Conservation (phyloP, 1,139 yeast species). For the Kodamaea suecica region DNA sequence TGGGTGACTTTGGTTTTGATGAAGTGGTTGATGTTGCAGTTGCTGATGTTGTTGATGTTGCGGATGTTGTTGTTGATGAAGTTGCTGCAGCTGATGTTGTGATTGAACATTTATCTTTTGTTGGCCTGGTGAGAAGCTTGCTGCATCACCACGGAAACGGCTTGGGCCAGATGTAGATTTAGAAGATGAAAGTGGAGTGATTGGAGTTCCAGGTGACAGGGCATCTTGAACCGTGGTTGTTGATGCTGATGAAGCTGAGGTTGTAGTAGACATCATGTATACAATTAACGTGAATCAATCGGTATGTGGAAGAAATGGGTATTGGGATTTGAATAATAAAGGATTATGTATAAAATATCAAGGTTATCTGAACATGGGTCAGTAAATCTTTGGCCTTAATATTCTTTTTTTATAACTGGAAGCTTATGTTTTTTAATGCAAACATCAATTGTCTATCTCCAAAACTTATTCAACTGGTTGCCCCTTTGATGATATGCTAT, state of each 20-base stretch:
- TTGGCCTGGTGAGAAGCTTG: conserved; percentile 38
- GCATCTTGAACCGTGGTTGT: conserved; percentile 19
- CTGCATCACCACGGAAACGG: conserved; percentile 43
- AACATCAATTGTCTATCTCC: too few relatives aligned
- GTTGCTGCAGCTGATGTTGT: conserved; percentile 13
- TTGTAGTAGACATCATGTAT: conserved; percentile 9
- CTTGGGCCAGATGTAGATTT: conserved; percentile 29
- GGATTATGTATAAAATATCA: too few relatives aligned
- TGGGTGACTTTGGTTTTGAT: conserved; percentile 15
- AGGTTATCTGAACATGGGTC: background rate
- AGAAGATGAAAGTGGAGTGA: conserved; percentile 16
- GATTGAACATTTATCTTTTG: conserved; percentile 14
- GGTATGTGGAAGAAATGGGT: too few relatives aligned
- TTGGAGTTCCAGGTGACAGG: too few relatives aligned
- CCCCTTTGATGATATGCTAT: too few relatives aligned
- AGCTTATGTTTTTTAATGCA: too few relatives aligned
- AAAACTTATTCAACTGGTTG: too few relatives aligned
- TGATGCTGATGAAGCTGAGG: conserved; percentile 13
- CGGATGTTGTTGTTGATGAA: conserved; percentile 21
- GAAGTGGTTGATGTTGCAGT: conserved; percentile 13
- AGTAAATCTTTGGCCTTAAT: background rate
- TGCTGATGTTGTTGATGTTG: conserved; percentile 11
- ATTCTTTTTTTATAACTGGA: too few relatives aligned
- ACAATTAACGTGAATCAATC: too few relatives aligned
- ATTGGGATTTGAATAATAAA: too few relatives aligned